Evolutionary conservation across 306 rosid genomes (phyloP), one percentile per base, ranked within the genome.

Genomic region (Luffa acutangula): DNA sequence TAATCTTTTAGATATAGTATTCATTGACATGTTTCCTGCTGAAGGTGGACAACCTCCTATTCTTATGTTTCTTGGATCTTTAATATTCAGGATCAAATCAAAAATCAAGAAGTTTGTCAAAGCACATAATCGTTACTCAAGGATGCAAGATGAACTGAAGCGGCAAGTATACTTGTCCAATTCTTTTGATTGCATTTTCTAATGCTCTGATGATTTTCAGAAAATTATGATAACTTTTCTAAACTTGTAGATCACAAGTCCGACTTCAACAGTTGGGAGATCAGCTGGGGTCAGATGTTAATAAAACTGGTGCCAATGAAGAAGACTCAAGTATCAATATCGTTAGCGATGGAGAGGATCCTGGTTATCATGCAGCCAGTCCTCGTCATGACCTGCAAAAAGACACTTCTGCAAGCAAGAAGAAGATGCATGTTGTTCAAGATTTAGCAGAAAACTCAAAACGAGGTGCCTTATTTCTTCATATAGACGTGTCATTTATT

Each of bases 241-340:
- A 49, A 63, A 63, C 75, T 42, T 81, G 53, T 85, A 95, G 99
- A 75, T 95, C 99, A 59, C 91, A 95, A 79, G 89, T 57, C 78
- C 91, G 90, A 78, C 90, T 95, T 75, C 87, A 90, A 74, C 90
- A 89, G 82, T 82, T 95, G 71, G 97, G 97, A 31, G 93, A 90
- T 79, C 93, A 93, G 81, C 96, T 93, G 86, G 90, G 83, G 77
- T 85, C 88, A 3, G 96, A 93, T 84, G 82, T 89, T 72, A 56
- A 87, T 86, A 87, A 83, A 85, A 80, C 66, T 83, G 87, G 84
- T 84, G 89, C 81, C 76, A 88, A 84, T 72, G 99, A 89, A 86
- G 98, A 96, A 87, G 98, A 93, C 82, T 86, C 86, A 21, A 88
- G 90, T 80, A 87, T 93, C 62, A 90, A 96, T 87, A 85, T 96